These are phyloP conservation scores for Ramaria rubella DNA, from an alignment of 768 basidiomycete genomes.

Conservation along the genomic window DNA sequence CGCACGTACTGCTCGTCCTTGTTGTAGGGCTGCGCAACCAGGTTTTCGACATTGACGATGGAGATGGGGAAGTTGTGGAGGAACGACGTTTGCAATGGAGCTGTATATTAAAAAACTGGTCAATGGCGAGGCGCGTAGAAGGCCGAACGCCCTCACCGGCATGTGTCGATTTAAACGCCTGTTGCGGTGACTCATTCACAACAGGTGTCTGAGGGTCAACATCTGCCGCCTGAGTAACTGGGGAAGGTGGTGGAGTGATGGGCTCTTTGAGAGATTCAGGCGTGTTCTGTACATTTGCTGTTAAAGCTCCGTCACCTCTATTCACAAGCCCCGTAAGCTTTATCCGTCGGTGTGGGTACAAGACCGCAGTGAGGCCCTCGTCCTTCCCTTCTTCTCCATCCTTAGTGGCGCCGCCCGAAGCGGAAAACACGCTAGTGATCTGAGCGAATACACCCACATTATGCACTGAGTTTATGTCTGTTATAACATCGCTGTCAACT, in stretches of 20 bases:
- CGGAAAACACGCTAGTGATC: slow-evolving; percentile 88
- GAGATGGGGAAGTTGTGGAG: slow-evolving; percentile 77
- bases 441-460: slow-evolving; percentile 95
- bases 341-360: slow-evolving; percentile 90
- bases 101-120: slow-evolving; percentile 25
- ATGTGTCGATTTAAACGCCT: slow-evolving; percentile 9
- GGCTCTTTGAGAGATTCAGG: slow-evolving; percentile 40
- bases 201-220: neutral
- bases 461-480: slow-evolving; percentile 81
- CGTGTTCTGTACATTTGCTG: slow-evolving; percentile 30
- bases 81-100: slow-evolving; percentile 77
- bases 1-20: slow-evolving; percentile 94
- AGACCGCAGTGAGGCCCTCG: slow-evolving; percentile 88
- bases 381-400: slow-evolving; percentile 51
- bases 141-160: neutral
- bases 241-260: slow-evolving; percentile 43
- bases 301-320: slow-evolving; percentile 35
- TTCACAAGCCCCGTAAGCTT: slow-evolving; percentile 83
- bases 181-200: neutral
- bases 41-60: slow-evolving; percentile 82
- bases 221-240: slow-evolving; percentile 19
- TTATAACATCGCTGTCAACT: slow-evolving; percentile 87
- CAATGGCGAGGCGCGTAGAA: slow-evolving; percentile 6
- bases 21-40: slow-evolving; percentile 73
- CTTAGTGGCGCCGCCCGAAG: slow-evolving; percentile 37